Conservation (phyloP, 805 yeast genomes). For the Hanseniaspora meyeri region DNA sequence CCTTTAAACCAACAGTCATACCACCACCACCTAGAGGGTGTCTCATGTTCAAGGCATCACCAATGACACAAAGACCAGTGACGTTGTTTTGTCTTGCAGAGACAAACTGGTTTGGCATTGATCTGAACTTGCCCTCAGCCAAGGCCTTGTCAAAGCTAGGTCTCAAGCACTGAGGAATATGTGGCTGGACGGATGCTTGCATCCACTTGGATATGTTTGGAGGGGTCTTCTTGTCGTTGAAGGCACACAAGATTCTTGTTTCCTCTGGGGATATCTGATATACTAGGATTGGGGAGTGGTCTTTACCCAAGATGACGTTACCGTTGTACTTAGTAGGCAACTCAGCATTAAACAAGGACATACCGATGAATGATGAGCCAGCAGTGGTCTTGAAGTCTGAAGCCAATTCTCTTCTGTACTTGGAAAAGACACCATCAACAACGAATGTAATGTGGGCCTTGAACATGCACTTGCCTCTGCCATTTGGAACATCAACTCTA, state of each 20-base stretch:
- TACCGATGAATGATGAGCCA: slow-evolving; percentile 78
- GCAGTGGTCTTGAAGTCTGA: slow-evolving; percentile 51
- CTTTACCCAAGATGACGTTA: slow-evolving; percentile 69
- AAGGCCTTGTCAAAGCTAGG: slow-evolving; percentile 64
- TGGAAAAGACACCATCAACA: slow-evolving; percentile 91
- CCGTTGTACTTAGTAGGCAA: slow-evolving; percentile 70
- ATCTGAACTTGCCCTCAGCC: slow-evolving; percentile 43
- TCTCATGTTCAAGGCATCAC: slow-evolving; percentile 94
- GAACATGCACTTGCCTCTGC: slow-evolving; percentile 33
- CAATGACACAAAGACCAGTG: slow-evolving; percentile 70
- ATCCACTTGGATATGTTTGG: slow-evolving; percentile 54
- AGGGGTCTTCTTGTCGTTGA: slow-evolving; percentile 63
- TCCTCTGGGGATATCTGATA: slow-evolving; percentile 77
- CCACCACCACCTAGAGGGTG: slow-evolving; percentile 99
- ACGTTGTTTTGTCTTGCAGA: slow-evolving; percentile 61
- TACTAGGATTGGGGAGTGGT: slow-evolving; percentile 75
- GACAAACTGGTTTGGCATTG: slow-evolving; percentile 90
- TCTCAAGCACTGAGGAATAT: slow-evolving; percentile 49
- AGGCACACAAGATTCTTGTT: slow-evolving; percentile 83
- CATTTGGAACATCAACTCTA: slow-evolving; percentile 37
- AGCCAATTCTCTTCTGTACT: slow-evolving; percentile 65
- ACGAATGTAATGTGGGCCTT: slow-evolving; percentile 56
- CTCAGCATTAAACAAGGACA: slow-evolving; percentile 61
- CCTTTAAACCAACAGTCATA: slow-evolving; percentile 93
- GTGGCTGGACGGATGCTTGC: slow-evolving; percentile 45